Evolutionary conservation across 331 rosid species (phyloP).

Genomic region (Prunus yedoensis): DNA sequence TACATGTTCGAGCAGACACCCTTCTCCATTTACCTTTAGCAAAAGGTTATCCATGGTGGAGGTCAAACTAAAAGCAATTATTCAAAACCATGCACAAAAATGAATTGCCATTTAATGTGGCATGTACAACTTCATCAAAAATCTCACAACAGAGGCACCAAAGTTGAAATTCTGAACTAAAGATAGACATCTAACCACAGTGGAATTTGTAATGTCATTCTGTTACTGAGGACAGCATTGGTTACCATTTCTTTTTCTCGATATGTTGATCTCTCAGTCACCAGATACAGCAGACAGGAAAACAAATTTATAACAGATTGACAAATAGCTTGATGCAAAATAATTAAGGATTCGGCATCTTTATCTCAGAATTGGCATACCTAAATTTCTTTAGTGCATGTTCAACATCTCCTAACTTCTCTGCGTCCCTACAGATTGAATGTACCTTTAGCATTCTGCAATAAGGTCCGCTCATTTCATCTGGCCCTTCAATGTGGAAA

Average conservation of each 20-base stretch:
- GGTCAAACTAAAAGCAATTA: neutral
- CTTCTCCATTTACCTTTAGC: neutral
- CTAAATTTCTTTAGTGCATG: slow-evolving; percentile 71
- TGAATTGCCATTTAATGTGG: neutral
- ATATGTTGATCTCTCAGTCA: neutral
- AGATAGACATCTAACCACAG: neutral
- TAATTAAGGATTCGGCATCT: neutral
- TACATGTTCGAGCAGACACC: neutral
- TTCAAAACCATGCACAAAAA: neutral
- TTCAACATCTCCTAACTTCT: slow-evolving; percentile 62
- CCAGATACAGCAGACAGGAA: neutral
- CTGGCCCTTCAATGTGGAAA: slow-evolving; percentile 53
- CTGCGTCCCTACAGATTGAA: slow-evolving; percentile 53
- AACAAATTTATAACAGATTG: slow-evolving; percentile 1
- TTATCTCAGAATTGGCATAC: slow-evolving; percentile 38
- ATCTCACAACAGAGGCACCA: neutral
- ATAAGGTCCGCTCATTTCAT: slow-evolving; percentile 64
- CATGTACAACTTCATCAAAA: neutral
- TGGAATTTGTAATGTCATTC: no score
- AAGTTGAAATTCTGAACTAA: neutral
- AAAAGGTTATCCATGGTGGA: no score
- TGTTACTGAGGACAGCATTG: neutral
- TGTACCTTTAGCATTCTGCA: slow-evolving; percentile 70
- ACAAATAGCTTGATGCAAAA: neutral
- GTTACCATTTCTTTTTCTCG: neutral